A percentile compares a stretch with the other conserved stretches of the same genome.
Evolutionary conservation across 805 yeast genomes (phyloP).

Genomic region (Metschnikowia noctiluminum): DNA sequence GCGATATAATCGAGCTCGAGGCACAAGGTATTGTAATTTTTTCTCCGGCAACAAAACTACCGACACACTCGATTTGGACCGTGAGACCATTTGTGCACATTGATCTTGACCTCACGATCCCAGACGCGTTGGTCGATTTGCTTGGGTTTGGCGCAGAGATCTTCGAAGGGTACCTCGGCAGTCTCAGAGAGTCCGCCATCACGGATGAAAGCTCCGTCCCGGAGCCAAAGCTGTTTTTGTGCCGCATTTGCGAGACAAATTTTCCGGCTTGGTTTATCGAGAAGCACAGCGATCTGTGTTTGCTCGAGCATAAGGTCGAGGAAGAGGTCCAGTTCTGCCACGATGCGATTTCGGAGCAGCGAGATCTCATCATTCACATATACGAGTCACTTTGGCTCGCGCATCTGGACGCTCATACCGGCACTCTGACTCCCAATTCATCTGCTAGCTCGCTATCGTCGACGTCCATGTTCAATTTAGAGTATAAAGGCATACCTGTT

Average conservation of each 20-base stretch:
- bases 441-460: constrained; percentile 20
- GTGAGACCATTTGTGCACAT: constrained; percentile 71
- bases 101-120: constrained; percentile 64
- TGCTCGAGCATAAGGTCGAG: constrained; percentile 78
- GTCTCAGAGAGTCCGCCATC: constrained; percentile 60
- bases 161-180: constrained; percentile 67
- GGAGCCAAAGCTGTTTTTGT: constrained; percentile 75
- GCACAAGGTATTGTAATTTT: constrained; percentile 91
- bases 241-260: constrained; percentile 86
- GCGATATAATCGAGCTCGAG: constrained; percentile 69
- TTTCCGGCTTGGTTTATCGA: constrained; percentile 98
- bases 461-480: constrained; percentile 26
- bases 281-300: constrained; percentile 82
- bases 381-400: constrained; percentile 35
- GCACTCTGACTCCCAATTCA: constrained; percentile 18
- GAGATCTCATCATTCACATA: constrained; percentile 44
- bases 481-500: constrained; percentile 59
- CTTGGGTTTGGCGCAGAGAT: constrained; percentile 89
- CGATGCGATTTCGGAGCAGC: constrained; percentile 73
- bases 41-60: constrained; percentile 51
- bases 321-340: constrained; percentile 73
- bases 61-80: constrained; percentile 91
- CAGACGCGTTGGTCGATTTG: constrained; percentile 63
- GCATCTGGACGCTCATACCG: constrained; percentile 11
- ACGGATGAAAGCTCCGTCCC: constrained; percentile 66